These are phyloP conservation scores for Hypoxylon sp. DNA, from an alignment of 2,329 filamentous ascomycete species.

Conservation along the genomic window DNA sequence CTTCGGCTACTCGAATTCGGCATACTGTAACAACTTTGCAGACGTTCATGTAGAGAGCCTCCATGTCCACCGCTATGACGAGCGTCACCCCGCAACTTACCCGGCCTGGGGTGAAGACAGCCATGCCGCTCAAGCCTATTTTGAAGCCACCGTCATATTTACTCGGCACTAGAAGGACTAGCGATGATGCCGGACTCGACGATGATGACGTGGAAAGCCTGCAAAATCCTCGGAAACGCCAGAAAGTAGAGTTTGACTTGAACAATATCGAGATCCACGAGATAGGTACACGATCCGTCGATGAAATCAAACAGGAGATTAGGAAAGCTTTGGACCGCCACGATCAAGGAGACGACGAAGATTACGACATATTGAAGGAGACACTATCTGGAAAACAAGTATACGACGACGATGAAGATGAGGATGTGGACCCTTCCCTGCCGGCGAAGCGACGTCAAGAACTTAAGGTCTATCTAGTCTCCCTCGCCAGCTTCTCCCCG, in stretches of 20 bases:
- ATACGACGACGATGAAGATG: conserved; percentile 63
- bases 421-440: conserved; percentile 58
- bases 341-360: conserved; percentile 69
- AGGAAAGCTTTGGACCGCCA: conserved; percentile 70
- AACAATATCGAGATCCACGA: conserved; percentile 70
- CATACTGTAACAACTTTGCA: conserved; percentile 18
- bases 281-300: conserved; percentile 66
- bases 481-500: conserved; percentile 74
- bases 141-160: conserved; percentile 64
- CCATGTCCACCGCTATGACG: conserved; percentile 47
- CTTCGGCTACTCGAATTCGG: conserved; percentile 28
- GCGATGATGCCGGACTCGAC: conserved; percentile 61
- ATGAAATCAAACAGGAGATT: conserved; percentile 70
- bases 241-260: conserved; percentile 72
- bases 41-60: conserved; percentile 14
- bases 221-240: conserved; percentile 66
- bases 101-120: conserved; percentile 50
- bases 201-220: conserved; percentile 55
- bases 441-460: conserved; percentile 62
- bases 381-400: conserved; percentile 67
- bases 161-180: conserved; percentile 60
- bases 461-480: conserved; percentile 72
- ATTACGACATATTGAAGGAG: conserved; percentile 73
- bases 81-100: conserved; percentile 47
- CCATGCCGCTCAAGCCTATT: conserved; percentile 67